Evolutionary conservation across 148 eudicot species (phyloP), one percentile per base, ranked within the genome.

Genomic region (Rhododendron mucronatum): DNA sequence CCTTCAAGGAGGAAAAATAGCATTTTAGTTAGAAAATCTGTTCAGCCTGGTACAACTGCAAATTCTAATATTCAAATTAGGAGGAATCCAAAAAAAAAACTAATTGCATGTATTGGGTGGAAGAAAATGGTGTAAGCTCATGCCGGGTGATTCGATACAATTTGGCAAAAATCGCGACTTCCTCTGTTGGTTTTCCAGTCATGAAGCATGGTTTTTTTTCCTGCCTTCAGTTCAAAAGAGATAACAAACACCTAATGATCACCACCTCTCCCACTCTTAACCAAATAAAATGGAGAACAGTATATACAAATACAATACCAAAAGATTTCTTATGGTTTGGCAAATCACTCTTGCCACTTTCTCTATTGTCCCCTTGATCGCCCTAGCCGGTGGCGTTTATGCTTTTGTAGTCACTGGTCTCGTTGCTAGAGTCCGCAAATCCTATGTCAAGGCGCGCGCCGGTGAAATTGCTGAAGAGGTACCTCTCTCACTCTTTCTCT

Each of bases 231-330:
- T 77, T 95, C 94, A 81, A 96, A 96, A 85, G 98, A 86, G 13
- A 48, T 9, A 93, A 93, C 39, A 37, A 37, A 37, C 98, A 96
- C 88, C 97, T 89, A 74, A 96, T 93, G 28, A 98, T 95, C 81
- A 96, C 97, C 78, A 96, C 98, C 89, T 96, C 98, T 89, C 95
- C 95, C 85, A 96, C 98, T 87, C 89, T 92, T 88, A 93, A 89
- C 84, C 71, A 48, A 48, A 48, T 9, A 48, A 48, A 48, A 48
- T 85, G 28, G 48, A 73, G 33, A n/a, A 53, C 6, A 79, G 15
- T 23, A 5, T 35, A 4, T 23, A 4, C 10, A 81, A 37, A 37
- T 75, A 16, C 7, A 26, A 10, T 21, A 83, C 73, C 14, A 23
- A 26, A 37, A 37, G 39, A 3, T 37, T 37, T 37, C 39, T 37